phyloP scores from a whole-genome alignment of 176 grass and related monocot genomes.

The Paspalum notatum region DNA sequence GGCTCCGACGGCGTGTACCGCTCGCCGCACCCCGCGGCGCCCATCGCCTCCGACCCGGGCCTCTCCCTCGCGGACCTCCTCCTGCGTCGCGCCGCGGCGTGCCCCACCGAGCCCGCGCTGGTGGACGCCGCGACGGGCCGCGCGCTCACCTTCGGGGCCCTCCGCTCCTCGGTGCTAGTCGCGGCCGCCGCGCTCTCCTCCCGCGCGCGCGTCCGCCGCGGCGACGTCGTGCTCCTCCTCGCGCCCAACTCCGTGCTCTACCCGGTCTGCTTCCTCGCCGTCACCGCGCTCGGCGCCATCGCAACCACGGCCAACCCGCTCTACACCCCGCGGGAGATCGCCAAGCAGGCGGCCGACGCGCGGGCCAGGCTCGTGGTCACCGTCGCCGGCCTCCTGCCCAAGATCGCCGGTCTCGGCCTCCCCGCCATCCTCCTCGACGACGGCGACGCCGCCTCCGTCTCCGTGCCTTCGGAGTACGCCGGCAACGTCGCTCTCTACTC shows the following conservation, averaged over 20 bases:
- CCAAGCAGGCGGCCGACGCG: conserved; percentile 73
- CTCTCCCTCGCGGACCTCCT: conserved; percentile 62
- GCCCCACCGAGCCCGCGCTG: conserved; percentile 61
- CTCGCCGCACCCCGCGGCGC: conserved; percentile 47
- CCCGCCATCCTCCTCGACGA: conserved; percentile 66
- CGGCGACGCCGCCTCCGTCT: neutral
- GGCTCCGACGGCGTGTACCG: conserved; percentile 65
- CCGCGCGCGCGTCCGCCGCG: conserved; percentile 48
- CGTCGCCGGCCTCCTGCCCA: conserved; percentile 55
- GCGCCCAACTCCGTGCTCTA: conserved; percentile 82
- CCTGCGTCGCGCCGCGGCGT: conserved; percentile 48
- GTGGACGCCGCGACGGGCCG: conserved; percentile 60
- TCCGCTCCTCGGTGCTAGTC: conserved; percentile 48
- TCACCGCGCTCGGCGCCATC: conserved; percentile 65
- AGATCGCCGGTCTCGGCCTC: conserved; percentile 51
- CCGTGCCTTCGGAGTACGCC: neutral
- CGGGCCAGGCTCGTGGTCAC: conserved; percentile 62
- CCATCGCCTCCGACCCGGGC: conserved; percentile 52
- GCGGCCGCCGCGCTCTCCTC: conserved; percentile 55
- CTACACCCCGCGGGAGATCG: conserved; percentile 71
- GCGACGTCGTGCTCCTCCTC: conserved; percentile 73
- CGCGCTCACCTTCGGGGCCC: conserved; percentile 51
- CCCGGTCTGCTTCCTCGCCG: conserved; percentile 76
- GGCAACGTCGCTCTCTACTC: conserved; percentile 49
- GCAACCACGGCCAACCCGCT: conserved; percentile 81